Percentiles rank a stretch among this genome's conserved stretches.
Evolutionary conservation across 306 rosid genomes (phyloP).

Genomic region (Argentina anserina): DNA sequence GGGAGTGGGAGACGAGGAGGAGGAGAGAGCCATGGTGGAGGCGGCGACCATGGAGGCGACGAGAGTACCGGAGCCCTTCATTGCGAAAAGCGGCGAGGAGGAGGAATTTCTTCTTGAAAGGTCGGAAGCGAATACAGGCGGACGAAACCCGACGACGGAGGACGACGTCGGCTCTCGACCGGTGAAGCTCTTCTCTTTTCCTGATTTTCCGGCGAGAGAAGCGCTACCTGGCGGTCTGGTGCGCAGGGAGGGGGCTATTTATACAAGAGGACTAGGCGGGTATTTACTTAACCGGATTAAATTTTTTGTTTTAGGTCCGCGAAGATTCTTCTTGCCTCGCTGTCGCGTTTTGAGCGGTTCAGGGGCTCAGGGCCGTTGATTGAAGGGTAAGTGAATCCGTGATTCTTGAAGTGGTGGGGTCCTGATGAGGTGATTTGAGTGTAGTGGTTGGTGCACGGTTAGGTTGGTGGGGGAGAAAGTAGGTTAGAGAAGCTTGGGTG

Average conservation of each 20-base stretch:
- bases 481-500: neutral
- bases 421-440: neutral
- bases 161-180: constrained; percentile 44
- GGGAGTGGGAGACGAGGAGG: constrained; percentile 27
- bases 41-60: constrained; percentile 53
- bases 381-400: neutral
- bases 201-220: neutral
- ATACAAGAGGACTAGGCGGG: neutral
- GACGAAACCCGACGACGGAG: constrained; percentile 39
- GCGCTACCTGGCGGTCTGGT: neutral
- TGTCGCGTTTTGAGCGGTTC: neutral
- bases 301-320: constrained; percentile 32
- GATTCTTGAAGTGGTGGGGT: neutral
- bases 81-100: neutral
- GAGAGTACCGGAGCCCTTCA: constrained; percentile 49
- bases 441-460: neutral
- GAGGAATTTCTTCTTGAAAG: too few relatives aligned
- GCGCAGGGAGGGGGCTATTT: neutral
- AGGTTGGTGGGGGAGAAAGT: neutral
- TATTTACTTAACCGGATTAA: constrained; percentile 27
- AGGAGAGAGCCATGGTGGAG: constrained; percentile 41
- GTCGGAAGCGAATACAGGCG: neutral
- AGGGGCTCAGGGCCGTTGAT: neutral
- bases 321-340: neutral
- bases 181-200: neutral